phyloP scores from a whole-genome alignment of 2,329 filamentous ascomycete genomes.

The Paracoccidioides brasiliensis region DNA sequence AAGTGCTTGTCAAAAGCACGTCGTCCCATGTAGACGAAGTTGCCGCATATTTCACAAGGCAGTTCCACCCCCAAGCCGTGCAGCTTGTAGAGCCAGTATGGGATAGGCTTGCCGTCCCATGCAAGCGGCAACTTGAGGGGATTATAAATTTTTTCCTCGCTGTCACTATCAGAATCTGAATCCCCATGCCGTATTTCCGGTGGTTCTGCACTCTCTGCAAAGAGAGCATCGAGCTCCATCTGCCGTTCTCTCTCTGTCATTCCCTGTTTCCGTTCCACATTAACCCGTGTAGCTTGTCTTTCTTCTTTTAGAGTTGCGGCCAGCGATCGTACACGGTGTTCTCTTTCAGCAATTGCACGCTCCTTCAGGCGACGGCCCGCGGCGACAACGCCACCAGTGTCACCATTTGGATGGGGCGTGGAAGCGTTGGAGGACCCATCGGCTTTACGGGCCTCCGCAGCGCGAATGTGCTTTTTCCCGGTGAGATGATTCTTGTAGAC shows the following conservation, averaged over 20 bases:
- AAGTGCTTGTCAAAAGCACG: constrained; percentile 98
- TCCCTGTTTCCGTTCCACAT: constrained; percentile 90
- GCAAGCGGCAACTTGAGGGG: constrained; percentile 88
- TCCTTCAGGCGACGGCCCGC: constrained; percentile 57
- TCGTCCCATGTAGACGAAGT: constrained; percentile 97
- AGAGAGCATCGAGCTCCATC: constrained; percentile 81
- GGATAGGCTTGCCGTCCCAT: constrained; percentile 98
- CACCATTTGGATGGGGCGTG: constrained; percentile 12
- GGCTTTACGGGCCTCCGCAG: constrained; percentile 51
- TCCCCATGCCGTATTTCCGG: constrained; percentile 32
- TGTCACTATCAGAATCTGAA: constrained; percentile 51
- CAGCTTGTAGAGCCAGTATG: constrained; percentile 96
- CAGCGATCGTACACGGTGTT: constrained; percentile 69
- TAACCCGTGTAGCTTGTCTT: constrained; percentile 77
- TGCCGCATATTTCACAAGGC: constrained; percentile 90
- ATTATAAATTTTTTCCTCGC: constrained; percentile 86
- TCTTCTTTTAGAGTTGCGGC: constrained; percentile 74
- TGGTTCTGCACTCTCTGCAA: constrained; percentile 45
- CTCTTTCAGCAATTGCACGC: constrained; percentile 76
- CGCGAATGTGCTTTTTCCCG: constrained; percentile 86
- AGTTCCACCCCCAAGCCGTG: constrained; percentile 94
- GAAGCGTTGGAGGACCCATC: constrained; percentile 22
- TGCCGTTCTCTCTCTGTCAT: constrained; percentile 96
- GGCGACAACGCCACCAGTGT: constrained; percentile 4
- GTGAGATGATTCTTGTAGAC: constrained; percentile 81